phyloP scores from a whole-genome alignment of 805 yeast species.

The Ogataea allantospora region DNA sequence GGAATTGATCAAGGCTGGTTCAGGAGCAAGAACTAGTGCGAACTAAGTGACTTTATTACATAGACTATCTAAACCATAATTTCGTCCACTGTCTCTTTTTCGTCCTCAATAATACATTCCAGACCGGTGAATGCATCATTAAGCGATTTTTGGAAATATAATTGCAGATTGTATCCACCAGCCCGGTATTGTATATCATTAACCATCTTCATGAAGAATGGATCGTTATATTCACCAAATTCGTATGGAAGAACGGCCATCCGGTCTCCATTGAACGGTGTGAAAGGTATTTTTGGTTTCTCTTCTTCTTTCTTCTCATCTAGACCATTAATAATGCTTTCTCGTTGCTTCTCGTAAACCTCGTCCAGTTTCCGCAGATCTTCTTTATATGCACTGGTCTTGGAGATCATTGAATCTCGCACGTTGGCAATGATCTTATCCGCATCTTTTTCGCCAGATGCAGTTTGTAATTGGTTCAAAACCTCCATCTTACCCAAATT shows the following conservation, averaged over 20 bases:
- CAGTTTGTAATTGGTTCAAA: constrained; percentile 45
- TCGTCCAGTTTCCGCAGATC: constrained; percentile 44
- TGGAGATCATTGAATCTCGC: constrained; percentile 53
- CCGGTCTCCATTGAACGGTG: constrained; percentile 93
- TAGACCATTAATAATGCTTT: constrained; percentile 25
- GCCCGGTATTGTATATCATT: constrained; percentile 70
- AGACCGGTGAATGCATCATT: constrained; percentile 90
- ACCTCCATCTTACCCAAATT: constrained; percentile 53
- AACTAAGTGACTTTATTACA: constrained; percentile 15
- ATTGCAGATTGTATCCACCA: constrained; percentile 76
- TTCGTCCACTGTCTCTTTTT: constrained; percentile 33
- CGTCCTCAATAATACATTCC: constrained; percentile 72
- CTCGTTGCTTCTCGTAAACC: constrained; percentile 29
- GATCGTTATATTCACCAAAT: constrained; percentile 55
- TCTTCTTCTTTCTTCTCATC: constrained; percentile 32
- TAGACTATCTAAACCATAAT: constrained; percentile 7
- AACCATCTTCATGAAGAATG: constrained; percentile 42
- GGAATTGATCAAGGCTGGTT: constrained; percentile 58
- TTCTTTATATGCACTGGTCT: constrained; percentile 62
- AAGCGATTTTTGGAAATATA: constrained; percentile 71
- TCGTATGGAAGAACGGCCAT: constrained; percentile 51
- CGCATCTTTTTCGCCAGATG: constrained; percentile 34
- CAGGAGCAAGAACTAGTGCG: constrained; percentile 74
- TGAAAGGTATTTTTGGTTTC: constrained; percentile 56
- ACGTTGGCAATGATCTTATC: constrained; percentile 52